A percentile compares a stretch with the other conserved stretches of the same genome.
phyloP scores from a whole-genome alignment of 768 basidiomycete genomes.

The Russula sp. region DNA sequence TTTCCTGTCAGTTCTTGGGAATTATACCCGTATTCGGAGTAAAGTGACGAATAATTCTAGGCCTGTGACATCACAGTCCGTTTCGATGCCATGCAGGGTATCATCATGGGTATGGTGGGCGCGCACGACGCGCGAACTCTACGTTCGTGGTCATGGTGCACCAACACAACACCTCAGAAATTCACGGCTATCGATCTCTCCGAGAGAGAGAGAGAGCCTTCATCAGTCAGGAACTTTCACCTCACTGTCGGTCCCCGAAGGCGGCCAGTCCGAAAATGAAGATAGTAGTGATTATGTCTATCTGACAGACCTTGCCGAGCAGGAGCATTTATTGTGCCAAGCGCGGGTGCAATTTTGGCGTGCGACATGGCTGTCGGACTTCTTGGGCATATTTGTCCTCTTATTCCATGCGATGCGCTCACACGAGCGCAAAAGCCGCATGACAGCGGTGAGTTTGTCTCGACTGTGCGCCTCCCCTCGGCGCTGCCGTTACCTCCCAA shows the following conservation, averaged over 20 bases:
- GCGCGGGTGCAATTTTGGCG: constrained; percentile 72
- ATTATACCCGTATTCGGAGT: not conserved
- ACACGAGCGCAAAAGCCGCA: constrained; percentile 54
- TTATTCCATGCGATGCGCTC: constrained; percentile 67
- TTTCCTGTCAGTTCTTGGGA: constrained; percentile 53
- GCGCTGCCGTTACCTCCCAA: constrained; percentile 53
- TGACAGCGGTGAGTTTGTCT: constrained; percentile 55
- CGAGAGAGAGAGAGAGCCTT: constrained; percentile 48
- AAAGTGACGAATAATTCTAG: constrained; percentile 33
- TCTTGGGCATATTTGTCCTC: constrained; percentile 68
- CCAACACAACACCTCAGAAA: constrained; percentile 47
- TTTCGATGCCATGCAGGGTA: constrained; percentile 76
- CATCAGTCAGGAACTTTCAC: constrained; percentile 48
- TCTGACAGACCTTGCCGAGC: constrained; percentile 50
- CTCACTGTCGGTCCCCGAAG: constrained; percentile 34
- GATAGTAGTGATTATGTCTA: constrained; percentile 32
- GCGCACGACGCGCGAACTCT: constrained; percentile 71
- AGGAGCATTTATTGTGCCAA: constrained; percentile 66
- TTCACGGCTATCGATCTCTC: constrained; percentile 54
- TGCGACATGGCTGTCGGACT: constrained; percentile 69
- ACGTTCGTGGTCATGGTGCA: constrained; percentile 80
- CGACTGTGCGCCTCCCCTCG: constrained; percentile 58
- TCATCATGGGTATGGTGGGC: constrained; percentile 75
- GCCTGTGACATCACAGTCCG: constrained; percentile 84
- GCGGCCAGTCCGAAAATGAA: constrained; percentile 35